Evolutionary conservation across 2,329 filamentous ascomycete genomes (phyloP).

Genomic region (Calonectria crousiana): DNA sequence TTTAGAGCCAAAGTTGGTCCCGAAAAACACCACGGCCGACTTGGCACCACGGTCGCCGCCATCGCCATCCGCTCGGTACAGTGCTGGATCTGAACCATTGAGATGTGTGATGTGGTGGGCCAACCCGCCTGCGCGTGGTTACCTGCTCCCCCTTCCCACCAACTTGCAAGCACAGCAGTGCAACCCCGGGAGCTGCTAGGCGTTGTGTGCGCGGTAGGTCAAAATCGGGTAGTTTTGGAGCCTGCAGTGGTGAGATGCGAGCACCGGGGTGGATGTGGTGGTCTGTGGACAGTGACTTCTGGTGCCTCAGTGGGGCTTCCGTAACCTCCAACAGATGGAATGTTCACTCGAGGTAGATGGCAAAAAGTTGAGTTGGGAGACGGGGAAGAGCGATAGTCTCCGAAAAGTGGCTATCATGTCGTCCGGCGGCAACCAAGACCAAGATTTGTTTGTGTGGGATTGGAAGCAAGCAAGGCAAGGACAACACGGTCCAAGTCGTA

Average conservation of each 20-base stretch:
- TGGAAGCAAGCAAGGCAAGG: neutral
- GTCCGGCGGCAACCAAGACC: neutral
- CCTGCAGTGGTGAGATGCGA: slow-evolving; percentile 14
- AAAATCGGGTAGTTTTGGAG: slow-evolving; percentile 24
- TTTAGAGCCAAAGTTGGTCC: slow-evolving; percentile 5
- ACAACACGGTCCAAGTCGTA: slow-evolving; percentile 14
- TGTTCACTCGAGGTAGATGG: slow-evolving; percentile 23
- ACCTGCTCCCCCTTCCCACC: slow-evolving; percentile 1
- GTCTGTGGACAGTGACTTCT: slow-evolving; percentile 18
- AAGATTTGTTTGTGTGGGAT: neutral
- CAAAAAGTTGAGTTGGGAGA: slow-evolving; percentile 11
- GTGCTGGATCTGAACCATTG: slow-evolving; percentile 9
- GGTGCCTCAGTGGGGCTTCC: slow-evolving; percentile 25
- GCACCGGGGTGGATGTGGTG: slow-evolving; percentile 15
- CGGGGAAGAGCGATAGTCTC: slow-evolving; percentile 9
- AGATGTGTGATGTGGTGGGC: slow-evolving; percentile 2
- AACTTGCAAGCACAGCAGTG: slow-evolving; percentile 1
- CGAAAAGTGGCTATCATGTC: neutral
- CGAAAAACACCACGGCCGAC: slow-evolving; percentile 5
- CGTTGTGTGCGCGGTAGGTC: slow-evolving; percentile 13
- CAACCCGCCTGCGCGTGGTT: slow-evolving; percentile 3
- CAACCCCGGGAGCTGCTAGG: neutral
- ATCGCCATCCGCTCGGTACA: slow-evolving; percentile 7
- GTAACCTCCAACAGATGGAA: slow-evolving; percentile 27
- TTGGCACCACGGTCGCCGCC: slow-evolving; percentile 3